phyloP scores from a whole-genome alignment of 176 grass and related monocot species.

The Elymus sibiricus region DNA sequence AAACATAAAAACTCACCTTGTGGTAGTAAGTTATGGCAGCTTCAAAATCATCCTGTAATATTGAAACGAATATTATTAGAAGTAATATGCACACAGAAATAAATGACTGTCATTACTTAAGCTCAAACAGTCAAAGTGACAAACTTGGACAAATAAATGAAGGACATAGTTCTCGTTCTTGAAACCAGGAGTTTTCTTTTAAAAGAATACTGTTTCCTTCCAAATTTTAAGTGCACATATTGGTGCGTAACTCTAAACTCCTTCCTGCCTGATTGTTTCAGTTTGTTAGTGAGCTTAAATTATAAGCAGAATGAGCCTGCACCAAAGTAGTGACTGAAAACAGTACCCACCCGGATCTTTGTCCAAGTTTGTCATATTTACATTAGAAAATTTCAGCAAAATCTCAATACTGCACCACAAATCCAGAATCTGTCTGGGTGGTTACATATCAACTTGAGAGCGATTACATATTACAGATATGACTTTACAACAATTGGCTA shows the following conservation, averaged over 20 bases:
- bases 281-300: neutral
- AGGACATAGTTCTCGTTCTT: too few relatives aligned
- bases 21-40: too few relatives aligned
- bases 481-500: slow-evolving; percentile 38
- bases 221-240: too few relatives aligned
- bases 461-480: slow-evolving; percentile 41
- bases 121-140: slow-evolving; percentile 8
- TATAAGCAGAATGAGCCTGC: slow-evolving; percentile 5
- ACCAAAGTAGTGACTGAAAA: neutral
- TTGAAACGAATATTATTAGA: slow-evolving; percentile 27
- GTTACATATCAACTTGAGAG: slow-evolving; percentile 6
- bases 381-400: neutral
- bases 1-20: too few relatives aligned
- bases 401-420: neutral
- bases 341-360: neutral
- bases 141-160: slow-evolving; percentile 20
- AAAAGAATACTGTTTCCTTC: too few relatives aligned
- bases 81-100: neutral
- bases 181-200: too few relatives aligned
- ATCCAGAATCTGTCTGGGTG: neutral
- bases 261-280: too few relatives aligned
- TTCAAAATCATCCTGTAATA: too few relatives aligned
- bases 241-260: too few relatives aligned
- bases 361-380: too few relatives aligned
- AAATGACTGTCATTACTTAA: neutral